phyloP scores from a whole-genome alignment of 495 filamentous ascomycete genomes.

The Bacidia rubella region DNA sequence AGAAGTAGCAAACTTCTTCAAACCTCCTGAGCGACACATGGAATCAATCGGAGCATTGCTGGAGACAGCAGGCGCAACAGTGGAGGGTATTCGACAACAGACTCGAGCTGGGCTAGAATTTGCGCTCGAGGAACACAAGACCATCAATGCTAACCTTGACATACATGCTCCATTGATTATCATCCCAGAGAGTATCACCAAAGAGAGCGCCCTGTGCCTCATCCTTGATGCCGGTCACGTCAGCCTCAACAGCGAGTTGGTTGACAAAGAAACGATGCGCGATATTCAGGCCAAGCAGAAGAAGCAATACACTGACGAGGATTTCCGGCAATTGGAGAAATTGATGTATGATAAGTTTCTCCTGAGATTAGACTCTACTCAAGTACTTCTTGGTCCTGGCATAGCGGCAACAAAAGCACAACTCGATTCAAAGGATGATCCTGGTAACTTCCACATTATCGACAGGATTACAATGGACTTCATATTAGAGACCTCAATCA shows the following conservation, averaged over 20 bases:
- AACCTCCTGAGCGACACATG: constrained; percentile 92
- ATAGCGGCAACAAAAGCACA: constrained; percentile 84
- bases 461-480: constrained; percentile 97
- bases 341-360: constrained; percentile 94
- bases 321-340: constrained; percentile 71
- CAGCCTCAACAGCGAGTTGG: constrained; percentile 82
- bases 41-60: constrained; percentile 90
- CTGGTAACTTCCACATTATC: constrained; percentile 73
- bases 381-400: constrained; percentile 89
- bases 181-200: constrained; percentile 80
- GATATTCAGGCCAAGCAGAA: constrained; percentile 85
- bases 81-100: constrained; percentile 86
- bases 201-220: constrained; percentile 65
- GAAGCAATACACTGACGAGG: constrained; percentile 74
- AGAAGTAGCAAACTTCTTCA: constrained; percentile 84
- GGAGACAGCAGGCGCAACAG: constrained; percentile 88
- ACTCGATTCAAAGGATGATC: constrained; percentile 51
- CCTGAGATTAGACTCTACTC: constrained; percentile 82
- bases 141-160: constrained; percentile 88
- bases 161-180: constrained; percentile 93
- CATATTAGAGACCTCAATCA: constrained; percentile 77
- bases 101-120: constrained; percentile 92
- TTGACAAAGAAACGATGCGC: constrained; percentile 75
- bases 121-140: constrained; percentile 94
- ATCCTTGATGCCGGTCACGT: constrained; percentile 95